A percentile compares a stretch with the other conserved stretches of the same genome.
phyloP scores from a whole-genome alignment of 805 yeast genomes.

The Suhomyces vadensis region DNA sequence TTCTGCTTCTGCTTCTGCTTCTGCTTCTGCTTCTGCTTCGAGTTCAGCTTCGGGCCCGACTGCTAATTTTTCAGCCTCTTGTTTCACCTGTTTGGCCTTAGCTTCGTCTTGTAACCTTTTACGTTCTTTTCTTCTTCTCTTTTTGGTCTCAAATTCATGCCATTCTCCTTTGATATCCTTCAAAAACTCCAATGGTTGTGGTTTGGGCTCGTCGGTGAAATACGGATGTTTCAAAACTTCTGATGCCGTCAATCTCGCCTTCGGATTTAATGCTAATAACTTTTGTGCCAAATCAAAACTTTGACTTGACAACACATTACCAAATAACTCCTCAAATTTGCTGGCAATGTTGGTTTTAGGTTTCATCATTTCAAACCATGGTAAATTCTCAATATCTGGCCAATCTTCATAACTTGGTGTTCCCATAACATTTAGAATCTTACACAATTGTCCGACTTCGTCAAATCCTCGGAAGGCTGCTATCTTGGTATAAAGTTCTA shows the following conservation, averaged over 20 bases:
- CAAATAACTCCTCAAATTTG: conserved; percentile 32
- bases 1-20: too few species aligned
- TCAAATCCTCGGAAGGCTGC: conserved; percentile 88
- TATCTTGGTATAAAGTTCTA: conserved; percentile 71
- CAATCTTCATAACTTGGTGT: conserved; percentile 72
- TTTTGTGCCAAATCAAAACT: conserved; percentile 66
- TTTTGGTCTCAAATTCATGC: conserved; percentile 96
- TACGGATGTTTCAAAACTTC: conserved; percentile 71
- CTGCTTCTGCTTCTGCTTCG: neutral
- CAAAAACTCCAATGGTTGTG: conserved; percentile 58
- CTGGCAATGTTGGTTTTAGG: conserved; percentile 47
- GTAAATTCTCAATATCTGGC: conserved; percentile 77
- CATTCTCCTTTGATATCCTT: conserved; percentile 76
- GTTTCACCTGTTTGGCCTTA: conserved; percentile 2
- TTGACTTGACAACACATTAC: conserved; percentile 22
- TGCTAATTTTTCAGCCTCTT: neutral
- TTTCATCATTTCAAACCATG: conserved; percentile 88
- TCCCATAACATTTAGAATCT: conserved; percentile 83
- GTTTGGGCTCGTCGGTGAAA: conserved; percentile 67
- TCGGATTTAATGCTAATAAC: conserved; percentile 70
- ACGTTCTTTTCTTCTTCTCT: conserved; percentile 56
- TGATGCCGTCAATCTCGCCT: conserved; percentile 61
- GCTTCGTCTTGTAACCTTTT: conserved; percentile 37
- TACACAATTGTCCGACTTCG: conserved; percentile 78
- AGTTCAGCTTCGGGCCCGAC: neutral